Percentiles rank a stretch among this genome's conserved stretches.
These are phyloP conservation scores for Xylaria nigripes DNA, from an alignment of 495 filamentous ascomycete species.

Conservation along the genomic window DNA sequence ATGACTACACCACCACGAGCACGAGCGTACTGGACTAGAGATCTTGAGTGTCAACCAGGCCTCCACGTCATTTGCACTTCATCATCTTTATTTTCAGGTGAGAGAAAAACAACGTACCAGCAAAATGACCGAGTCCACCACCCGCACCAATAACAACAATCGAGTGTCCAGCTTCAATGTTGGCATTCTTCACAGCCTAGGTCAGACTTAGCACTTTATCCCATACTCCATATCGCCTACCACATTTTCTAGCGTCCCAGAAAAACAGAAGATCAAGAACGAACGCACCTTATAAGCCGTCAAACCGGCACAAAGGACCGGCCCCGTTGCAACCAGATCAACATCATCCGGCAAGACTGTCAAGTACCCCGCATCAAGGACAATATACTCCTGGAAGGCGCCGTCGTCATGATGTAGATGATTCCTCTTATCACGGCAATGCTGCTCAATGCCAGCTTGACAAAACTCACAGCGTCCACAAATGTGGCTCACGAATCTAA, in stretches of 20 bases:
- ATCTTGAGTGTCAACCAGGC: not conserved
- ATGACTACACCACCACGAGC: constrained; percentile 40
- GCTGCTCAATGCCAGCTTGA: constrained; percentile 40
- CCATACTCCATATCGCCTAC: too few relatives aligned
- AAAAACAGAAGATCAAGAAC: not conserved
- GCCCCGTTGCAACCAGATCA: constrained; percentile 36
- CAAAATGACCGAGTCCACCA: constrained; percentile 42
- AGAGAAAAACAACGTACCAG: constrained; percentile 23
- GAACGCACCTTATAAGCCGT: constrained; percentile 22
- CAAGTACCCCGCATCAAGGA: constrained; percentile 39
- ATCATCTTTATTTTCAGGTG: not conserved
- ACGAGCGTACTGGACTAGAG: constrained; percentile 40
- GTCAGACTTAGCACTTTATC: not conserved
- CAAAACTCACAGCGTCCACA: constrained; percentile 44
- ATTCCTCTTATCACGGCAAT: constrained; percentile 38
- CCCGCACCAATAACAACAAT: constrained; percentile 44
- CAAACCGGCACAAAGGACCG: constrained; percentile 39
- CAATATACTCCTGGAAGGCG: constrained; percentile 41
- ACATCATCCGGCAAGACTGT: constrained; percentile 40
- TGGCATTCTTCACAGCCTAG: constrained; percentile 35
- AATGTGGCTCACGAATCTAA: constrained; percentile 39
- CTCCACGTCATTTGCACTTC: not conserved
- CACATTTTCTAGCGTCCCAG: not conserved
- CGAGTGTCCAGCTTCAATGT: constrained; percentile 36
- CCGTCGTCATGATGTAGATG: constrained; percentile 46